Base-by-base conservation (phyloP, 2,329 filamentous ascomycete species). In the Diaporthe ilicicola region DNA sequence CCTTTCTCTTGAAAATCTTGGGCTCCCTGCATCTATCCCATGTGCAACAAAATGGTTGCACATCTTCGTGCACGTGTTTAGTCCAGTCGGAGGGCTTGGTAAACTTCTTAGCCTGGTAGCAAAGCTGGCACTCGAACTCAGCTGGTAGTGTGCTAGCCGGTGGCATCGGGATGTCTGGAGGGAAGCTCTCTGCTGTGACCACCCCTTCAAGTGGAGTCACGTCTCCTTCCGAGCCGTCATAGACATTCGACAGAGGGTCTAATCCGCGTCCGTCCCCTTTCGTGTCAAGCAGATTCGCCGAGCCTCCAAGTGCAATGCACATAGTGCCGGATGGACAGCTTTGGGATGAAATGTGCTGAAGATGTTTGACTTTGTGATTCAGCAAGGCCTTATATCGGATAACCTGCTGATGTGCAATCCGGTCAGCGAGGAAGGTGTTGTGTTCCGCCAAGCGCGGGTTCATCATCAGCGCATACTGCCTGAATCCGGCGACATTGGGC, bases 31-130 rank as follows among this genome's bases (percentile, higher is more conserved):
- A 97, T 64, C 90, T 87, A 2, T 92, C 90, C 84, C 95, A 97
- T 0, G 94, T 97, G 81, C 95, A 98, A 3, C 94, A 97, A 76
- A 97, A 97, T 0, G 95, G 95, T 78, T 96, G 93, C 1, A 97
- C 90, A 78, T 98, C 95, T 81, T 97, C 95, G 76, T 97, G 94
- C 0, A 98, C 93, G 77, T 98, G 95, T 79, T 98, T 97, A 1
- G 94, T 97, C 95, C 95, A 98, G 81, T 98, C 95, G 0, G 94
- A 97, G 19, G 94, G 95, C 80, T 97, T 97, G 76, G 91, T 89
- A 76, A 96, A 94, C 76, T 91, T 94, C 84, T 96, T 97, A 66
- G 91, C 88, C 75, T 91, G 90, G 83, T 94, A 97, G 82, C 95
- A 97, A 27, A 97, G 84, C 46, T 93, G 92, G 75, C 95, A 98